Evolutionary conservation across 352 stramenopile species (phyloP).

Genomic region (Plasmopara viticola): DNA sequence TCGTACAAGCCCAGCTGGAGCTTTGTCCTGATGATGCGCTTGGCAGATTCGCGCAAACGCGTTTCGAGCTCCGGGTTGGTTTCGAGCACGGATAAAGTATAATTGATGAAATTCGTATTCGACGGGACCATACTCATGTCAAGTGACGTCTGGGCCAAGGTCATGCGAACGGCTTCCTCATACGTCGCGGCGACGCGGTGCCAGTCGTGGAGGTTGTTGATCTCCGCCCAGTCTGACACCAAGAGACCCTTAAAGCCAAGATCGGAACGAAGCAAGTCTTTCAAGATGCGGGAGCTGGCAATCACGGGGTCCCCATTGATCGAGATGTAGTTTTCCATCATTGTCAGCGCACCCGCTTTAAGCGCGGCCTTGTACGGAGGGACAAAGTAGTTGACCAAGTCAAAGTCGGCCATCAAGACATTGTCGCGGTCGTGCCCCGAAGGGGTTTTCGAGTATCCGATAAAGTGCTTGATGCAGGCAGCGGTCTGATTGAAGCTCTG

Average conservation of each 20-base stretch:
- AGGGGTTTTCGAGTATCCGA: conserved; percentile 68
- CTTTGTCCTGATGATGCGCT: conserved; percentile 66
- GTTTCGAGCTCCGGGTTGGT: conserved; percentile 21
- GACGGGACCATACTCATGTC: conserved; percentile 88
- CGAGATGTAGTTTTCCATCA: conserved; percentile 92
- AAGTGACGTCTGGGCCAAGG: conserved; percentile 67
- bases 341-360: conserved; percentile 62
- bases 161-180: conserved; percentile 47
- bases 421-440: conserved; percentile 72
- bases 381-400: conserved; percentile 77
- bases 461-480: conserved; percentile 85
- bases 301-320: conserved; percentile 88
- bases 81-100: conserved; percentile 32
- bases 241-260: conserved; percentile 79
- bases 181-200: conserved; percentile 39
- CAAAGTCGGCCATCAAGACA: conserved; percentile 55
- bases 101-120: conserved; percentile 42
- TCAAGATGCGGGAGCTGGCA: conserved; percentile 61
- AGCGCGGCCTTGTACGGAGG: conserved; percentile 75
- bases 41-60: conserved; percentile 44
- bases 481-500: conserved; percentile 57
- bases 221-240: conserved; percentile 91
- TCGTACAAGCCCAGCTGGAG: conserved; percentile 58
- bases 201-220: conserved; percentile 70
- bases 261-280: conserved; percentile 67